Conservation (phyloP, 2,329 filamentous ascomycete genomes). For the Rasamsonia emersonii region DNA sequence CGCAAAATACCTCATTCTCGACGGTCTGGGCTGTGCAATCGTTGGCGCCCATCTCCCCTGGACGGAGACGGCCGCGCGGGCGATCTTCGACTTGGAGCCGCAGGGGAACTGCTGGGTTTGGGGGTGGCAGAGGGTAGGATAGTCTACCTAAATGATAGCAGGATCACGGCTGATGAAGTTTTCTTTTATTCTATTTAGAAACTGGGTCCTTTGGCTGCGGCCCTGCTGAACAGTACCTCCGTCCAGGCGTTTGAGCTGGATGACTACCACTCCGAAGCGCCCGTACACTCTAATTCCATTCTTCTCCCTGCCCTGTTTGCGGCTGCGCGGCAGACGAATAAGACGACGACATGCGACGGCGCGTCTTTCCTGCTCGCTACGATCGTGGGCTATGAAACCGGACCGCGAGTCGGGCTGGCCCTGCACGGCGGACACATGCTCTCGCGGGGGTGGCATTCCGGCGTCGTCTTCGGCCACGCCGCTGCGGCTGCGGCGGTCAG, state of each 20-base stretch:
- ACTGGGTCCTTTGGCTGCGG: slow-evolving; percentile 29
- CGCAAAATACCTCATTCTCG: slow-evolving; percentile 37
- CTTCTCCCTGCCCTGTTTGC: slow-evolving; percentile 35
- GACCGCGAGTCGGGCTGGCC: slow-evolving; percentile 29
- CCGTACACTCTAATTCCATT: slow-evolving; percentile 31
- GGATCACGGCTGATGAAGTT: neutral
- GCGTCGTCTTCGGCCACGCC: slow-evolving; percentile 31
- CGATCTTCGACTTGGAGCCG: slow-evolving; percentile 23
- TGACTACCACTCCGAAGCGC: slow-evolving; percentile 35
- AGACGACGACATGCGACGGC: slow-evolving; percentile 15
- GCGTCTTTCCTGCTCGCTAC: slow-evolving; percentile 25
- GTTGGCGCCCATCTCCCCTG: slow-evolving; percentile 34
- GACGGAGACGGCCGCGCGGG: slow-evolving; percentile 29
- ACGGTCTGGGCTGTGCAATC: slow-evolving; percentile 35
- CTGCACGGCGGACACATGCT: slow-evolving; percentile 33
- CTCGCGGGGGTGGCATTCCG: slow-evolving; percentile 33
- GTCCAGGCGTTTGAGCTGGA: slow-evolving; percentile 40
- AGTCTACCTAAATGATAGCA: neutral
- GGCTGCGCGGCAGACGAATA: slow-evolving; percentile 11
- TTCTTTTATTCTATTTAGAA: slow-evolving; percentile 16
- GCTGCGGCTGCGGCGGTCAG: slow-evolving; percentile 23
- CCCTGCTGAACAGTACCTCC: slow-evolving; percentile 35
- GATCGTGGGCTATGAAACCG: slow-evolving; percentile 34
- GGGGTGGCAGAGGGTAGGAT: slow-evolving; percentile 11
- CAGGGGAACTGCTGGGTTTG: slow-evolving; percentile 15